Evolutionary conservation across 768 basidiomycete genomes (phyloP).

Genomic region (Crassisporium funariophilum): DNA sequence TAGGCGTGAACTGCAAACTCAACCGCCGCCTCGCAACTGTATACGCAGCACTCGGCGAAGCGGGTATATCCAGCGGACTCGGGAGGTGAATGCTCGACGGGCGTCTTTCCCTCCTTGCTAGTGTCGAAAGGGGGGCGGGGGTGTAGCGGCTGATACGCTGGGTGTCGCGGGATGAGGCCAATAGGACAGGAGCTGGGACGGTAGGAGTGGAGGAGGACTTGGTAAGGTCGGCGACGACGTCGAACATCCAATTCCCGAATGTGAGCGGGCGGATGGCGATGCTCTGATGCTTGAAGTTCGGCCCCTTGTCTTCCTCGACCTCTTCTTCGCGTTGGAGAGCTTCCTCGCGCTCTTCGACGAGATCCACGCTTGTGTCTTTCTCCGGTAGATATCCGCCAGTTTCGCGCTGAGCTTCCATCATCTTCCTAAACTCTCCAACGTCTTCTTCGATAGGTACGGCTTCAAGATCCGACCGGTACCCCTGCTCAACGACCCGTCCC

Average conservation of each 20-base stretch:
- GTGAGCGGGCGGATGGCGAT: slow-evolving; percentile 56
- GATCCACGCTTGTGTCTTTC: slow-evolving; percentile 37
- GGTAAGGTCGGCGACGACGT: slow-evolving; percentile 71
- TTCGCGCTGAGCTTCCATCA: slow-evolving; percentile 60
- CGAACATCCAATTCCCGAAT: slow-evolving; percentile 84
- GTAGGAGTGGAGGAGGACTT: slow-evolving; percentile 15
- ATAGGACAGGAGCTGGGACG: slow-evolving; percentile 3
- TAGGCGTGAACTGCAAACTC: slow-evolving; percentile 72
- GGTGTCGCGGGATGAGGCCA: background rate
- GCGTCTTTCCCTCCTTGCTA: slow-evolving; percentile 1
- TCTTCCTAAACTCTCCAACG: slow-evolving; percentile 68
- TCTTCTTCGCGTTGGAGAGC: background rate
- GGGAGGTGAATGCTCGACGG: slow-evolving; percentile 32
- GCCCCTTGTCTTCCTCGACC: background rate
- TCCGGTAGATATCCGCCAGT: slow-evolving; percentile 53
- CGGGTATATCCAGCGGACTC: slow-evolving; percentile 28
- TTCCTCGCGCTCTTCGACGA: background rate
- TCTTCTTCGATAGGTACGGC: slow-evolving; percentile 17
- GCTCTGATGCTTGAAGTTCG: slow-evolving; percentile 32
- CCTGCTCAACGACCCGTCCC: slow-evolving; percentile 85
- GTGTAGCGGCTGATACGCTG: slow-evolving; percentile 20
- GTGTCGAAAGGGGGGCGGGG: background rate
- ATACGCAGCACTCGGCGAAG: slow-evolving; percentile 26
- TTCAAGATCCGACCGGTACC: slow-evolving; percentile 82
- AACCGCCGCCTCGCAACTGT: slow-evolving; percentile 39